Evolutionary conservation across 345 rosid species (phyloP), one percentile per base, ranked within the genome.

Genomic region (Kernera saxatilis): DNA sequence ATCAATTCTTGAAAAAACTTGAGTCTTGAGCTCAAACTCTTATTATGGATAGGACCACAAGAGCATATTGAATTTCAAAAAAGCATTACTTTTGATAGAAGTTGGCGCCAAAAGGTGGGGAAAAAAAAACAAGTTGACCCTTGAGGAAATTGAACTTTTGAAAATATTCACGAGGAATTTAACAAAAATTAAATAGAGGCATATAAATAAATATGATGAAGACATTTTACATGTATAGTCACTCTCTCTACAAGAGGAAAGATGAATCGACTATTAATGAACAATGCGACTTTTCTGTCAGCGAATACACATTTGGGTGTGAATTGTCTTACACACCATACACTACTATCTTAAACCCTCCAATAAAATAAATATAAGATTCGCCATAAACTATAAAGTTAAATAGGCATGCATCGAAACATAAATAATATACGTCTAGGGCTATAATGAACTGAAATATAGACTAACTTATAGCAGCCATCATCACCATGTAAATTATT

Each of bases 1-100:
- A 10, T 5, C 7, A 40, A 33, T 17, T 53, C 17, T 41, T 18
- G 0, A n/a, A 25, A 27, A 36, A 13, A 22, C n/a, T 3, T 0
- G 11, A 29, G 8, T 17, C 36, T 21, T 51, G 36, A 51, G 56
- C 45, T 21, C 51, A 48, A 56, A 13, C 45, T 66, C 61, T 45
- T 30, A 45, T 30, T 30, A 58, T 67, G 67, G 67, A 39, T 12
- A 74, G 72, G 72, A 49, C 67, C 72, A 67, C 78, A 49, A 67
- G 67, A 49, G 61, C 78, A 74, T 58, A 66, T 57, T 48, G 54
- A 57, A 39, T 4, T 46, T 54, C 22, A 2, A 22, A 57, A 14
- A 65, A 26, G 15, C 51, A 46, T 56, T 19, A 56, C 72, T 73
- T 65, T 73, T 46, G 21, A 73, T 45, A 66, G 29, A 66, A 40